These are phyloP conservation scores for Murraya koenigii DNA, from an alignment of 345 rosid species.

Conservation along the genomic window DNA sequence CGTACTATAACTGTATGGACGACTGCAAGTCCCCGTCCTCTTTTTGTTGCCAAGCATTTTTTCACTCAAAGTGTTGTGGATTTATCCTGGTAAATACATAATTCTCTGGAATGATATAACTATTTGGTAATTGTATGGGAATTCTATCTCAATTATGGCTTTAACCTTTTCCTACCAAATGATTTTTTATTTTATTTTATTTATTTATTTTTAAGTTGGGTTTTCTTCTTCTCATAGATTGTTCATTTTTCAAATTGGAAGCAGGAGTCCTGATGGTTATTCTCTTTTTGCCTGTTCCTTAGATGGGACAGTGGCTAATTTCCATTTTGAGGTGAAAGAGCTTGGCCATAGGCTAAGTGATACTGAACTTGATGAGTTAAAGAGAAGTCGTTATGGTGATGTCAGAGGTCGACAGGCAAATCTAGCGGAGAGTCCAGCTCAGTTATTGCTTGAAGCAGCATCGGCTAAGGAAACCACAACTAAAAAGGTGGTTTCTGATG, in stretches of 20 bases:
- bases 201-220: background rate
- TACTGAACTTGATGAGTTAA: conserved; percentile 80
- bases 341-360: conserved; percentile 75
- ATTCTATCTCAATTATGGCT: background rate
- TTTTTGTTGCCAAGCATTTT: conserved; percentile 98
- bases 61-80: conserved; percentile 98
- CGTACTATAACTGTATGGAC: conserved; percentile 99
- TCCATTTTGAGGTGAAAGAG: conserved; percentile 83
- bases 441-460: conserved; percentile 91
- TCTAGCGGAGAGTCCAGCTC: conserved; percentile 91
- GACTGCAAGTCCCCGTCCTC: conserved; percentile 94
- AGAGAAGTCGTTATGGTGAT: conserved; percentile 93
- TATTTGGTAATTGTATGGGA: background rate
- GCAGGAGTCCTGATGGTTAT: conserved; percentile 99
- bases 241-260: conserved; percentile 2
- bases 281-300: conserved; percentile 96
- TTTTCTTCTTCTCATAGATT: conserved; percentile 9
- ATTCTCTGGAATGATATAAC: conserved; percentile 7
- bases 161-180: conserved; percentile 1
- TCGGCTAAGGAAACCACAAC: conserved; percentile 64
- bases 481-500: conserved; percentile 62
- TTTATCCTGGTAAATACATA: conserved; percentile 74
- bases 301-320: conserved; percentile 93
- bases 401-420: conserved; percentile 90
- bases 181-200: background rate